These are phyloP conservation scores for Phascolomyces articulosus DNA, from an alignment of 371 early-diverging fungal species.

Conservation along the genomic window DNA sequence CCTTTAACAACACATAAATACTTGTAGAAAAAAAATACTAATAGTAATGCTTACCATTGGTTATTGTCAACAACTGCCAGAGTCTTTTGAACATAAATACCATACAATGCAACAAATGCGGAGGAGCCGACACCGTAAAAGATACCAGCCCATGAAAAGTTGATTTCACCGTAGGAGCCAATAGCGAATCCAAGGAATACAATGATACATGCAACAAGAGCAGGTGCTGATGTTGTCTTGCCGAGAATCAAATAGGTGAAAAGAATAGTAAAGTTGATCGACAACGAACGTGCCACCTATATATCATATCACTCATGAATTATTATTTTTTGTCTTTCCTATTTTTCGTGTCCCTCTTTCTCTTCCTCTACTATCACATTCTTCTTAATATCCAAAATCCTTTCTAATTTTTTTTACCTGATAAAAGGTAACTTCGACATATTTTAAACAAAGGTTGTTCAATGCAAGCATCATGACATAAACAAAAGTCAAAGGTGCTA, in stretches of 20 bases:
- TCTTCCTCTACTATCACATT: not conserved
- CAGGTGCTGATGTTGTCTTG: constrained; percentile 56
- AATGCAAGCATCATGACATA: constrained; percentile 74
- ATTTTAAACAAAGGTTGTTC: constrained; percentile 72
- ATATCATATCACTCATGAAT: not conserved
- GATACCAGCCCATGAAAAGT: constrained; percentile 73
- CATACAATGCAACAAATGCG: constrained; percentile 75
- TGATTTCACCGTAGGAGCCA: constrained; percentile 73
- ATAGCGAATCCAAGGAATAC: constrained; percentile 75
- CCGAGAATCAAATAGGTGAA: constrained; percentile 69
- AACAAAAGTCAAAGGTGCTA: constrained; percentile 68
- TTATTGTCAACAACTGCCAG: constrained; percentile 67
- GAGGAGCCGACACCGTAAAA: constrained; percentile 72
- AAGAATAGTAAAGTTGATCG: constrained; percentile 74
- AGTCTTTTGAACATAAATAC: constrained; percentile 79
- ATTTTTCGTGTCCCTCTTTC: not conserved
- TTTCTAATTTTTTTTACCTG: constrained; percentile 47
- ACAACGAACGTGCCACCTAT: constrained; percentile 70
- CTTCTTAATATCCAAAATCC: not conserved
- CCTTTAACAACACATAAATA: too few species aligned
- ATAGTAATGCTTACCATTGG: constrained; percentile 76
- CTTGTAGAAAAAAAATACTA: too few species aligned
- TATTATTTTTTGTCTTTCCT: not conserved
- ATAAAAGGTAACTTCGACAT: constrained; percentile 76
- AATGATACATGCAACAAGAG: constrained; percentile 64